Conservation (phyloP, 768 basidiomycete species). For the Mycena latifolia region DNA sequence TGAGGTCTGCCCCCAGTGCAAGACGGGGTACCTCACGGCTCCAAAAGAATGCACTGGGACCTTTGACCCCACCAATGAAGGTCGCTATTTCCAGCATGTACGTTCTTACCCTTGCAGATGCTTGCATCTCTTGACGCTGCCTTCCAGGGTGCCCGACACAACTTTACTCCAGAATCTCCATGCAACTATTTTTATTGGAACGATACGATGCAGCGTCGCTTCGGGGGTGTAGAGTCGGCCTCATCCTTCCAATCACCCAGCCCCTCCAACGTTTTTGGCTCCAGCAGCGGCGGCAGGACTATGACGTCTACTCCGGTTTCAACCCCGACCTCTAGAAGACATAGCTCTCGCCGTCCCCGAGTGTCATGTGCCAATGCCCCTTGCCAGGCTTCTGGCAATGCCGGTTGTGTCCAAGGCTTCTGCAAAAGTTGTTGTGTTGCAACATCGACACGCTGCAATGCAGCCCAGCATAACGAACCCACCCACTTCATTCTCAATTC, state of each 20-base stretch:
- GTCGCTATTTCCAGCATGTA: background rate
- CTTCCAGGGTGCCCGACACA: background rate
- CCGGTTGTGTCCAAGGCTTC: background rate
- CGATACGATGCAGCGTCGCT: background rate
- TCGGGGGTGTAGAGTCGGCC: background rate
- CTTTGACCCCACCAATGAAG: background rate
- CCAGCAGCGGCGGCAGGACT: too few species aligned
- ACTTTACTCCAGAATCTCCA: background rate
- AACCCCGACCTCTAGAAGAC: background rate
- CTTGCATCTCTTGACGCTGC: background rate
- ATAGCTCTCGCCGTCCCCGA: background rate
- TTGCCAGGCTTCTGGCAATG: background rate
- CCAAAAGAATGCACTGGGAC: too few species aligned
- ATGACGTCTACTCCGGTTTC: background rate
- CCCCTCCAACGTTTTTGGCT: background rate
- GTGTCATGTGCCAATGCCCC: background rate
- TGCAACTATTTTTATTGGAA: background rate
- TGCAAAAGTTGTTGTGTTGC: background rate
- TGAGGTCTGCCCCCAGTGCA: too few species aligned
- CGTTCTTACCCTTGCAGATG: background rate
- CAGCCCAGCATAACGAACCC: background rate
- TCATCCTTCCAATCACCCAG: background rate
- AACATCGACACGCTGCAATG: background rate
- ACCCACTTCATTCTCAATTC: background rate
- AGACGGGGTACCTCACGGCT: too few species aligned